Conservation (phyloP, 768 basidiomycete genomes). For the Lentinula guzmanii region DNA sequence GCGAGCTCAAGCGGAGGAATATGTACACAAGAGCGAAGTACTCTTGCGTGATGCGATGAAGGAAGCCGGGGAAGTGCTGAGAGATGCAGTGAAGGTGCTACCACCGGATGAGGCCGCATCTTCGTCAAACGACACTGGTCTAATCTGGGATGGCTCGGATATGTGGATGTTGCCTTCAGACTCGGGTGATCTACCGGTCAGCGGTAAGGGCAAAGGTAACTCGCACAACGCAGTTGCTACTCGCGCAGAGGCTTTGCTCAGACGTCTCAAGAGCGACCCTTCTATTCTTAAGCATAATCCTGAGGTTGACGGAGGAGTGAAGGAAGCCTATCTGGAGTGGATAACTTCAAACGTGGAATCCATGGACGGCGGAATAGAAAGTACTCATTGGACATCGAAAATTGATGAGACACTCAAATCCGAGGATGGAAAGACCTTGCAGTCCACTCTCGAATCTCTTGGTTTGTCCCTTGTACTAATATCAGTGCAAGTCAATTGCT, state of each 20-base stretch:
- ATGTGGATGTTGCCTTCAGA: constrained; percentile 71
- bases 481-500: neutral
- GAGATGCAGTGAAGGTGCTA: constrained; percentile 88
- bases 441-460: constrained; percentile 45
- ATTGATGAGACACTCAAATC: constrained; percentile 41
- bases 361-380: constrained; percentile 46
- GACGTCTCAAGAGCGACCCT: constrained; percentile 68
- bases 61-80: constrained; percentile 76
- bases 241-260: constrained; percentile 72
- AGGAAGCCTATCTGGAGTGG: constrained; percentile 57
- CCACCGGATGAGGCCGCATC: constrained; percentile 58
- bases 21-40: constrained; percentile 68
- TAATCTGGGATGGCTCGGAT: constrained; percentile 83
- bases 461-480: constrained; percentile 37
- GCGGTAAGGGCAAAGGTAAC: constrained; percentile 30
- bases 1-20: constrained; percentile 77
- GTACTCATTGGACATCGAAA: constrained; percentile 50
- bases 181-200: constrained; percentile 15
- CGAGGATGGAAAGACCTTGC: constrained; percentile 46
- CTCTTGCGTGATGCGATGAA: constrained; percentile 64
- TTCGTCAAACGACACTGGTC: constrained; percentile 21
- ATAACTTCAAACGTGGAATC: constrained; percentile 41
- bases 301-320: constrained; percentile 48
- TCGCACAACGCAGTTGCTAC: constrained; percentile 57
- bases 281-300: constrained; percentile 76